phyloP scores from a whole-genome alignment of 1,284 basidiomycete genomes.

The Pseudozyma sp. region DNA sequence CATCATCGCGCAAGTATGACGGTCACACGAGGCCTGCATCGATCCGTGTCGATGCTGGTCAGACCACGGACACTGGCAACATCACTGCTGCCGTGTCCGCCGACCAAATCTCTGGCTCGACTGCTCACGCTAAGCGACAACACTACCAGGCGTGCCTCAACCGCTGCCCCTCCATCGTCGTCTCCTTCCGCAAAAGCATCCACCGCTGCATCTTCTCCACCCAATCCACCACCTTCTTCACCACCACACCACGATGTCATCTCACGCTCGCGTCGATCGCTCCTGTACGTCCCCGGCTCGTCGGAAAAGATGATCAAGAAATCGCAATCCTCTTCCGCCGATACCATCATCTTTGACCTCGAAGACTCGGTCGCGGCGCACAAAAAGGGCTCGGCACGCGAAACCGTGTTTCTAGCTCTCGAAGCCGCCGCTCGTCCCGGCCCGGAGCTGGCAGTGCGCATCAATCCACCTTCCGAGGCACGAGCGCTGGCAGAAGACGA shows the following conservation, averaged over 20 bases:
- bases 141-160: constrained; percentile 7
- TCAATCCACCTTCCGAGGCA: constrained; percentile 62
- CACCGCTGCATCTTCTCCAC: neutral
- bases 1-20: constrained; percentile 4
- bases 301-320: constrained; percentile 66
- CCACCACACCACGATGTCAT: constrained; percentile 2
- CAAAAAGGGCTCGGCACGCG: constrained; percentile 60
- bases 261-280: constrained; percentile 36
- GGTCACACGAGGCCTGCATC: constrained; percentile 5
- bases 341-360: constrained; percentile 65
- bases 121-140: neutral
- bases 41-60: constrained; percentile 7
- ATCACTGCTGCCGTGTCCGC: neutral
- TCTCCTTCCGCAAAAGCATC: neutral
- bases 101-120: neutral
- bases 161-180: neutral
- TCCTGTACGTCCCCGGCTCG: constrained; percentile 65
- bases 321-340: constrained; percentile 43
- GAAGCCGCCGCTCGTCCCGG: constrained; percentile 40
- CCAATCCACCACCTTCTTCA: constrained; percentile 1
- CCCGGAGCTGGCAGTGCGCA: constrained; percentile 63
- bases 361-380: constrained; percentile 65
- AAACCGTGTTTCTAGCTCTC: constrained; percentile 60
- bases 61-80: constrained; percentile 1
- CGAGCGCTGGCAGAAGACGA: constrained; percentile 50